Evolutionary conservation across 257 asterid genomes (phyloP), one percentile per base, ranked within the genome.

Genomic region (Nicotiana sylvestris): DNA sequence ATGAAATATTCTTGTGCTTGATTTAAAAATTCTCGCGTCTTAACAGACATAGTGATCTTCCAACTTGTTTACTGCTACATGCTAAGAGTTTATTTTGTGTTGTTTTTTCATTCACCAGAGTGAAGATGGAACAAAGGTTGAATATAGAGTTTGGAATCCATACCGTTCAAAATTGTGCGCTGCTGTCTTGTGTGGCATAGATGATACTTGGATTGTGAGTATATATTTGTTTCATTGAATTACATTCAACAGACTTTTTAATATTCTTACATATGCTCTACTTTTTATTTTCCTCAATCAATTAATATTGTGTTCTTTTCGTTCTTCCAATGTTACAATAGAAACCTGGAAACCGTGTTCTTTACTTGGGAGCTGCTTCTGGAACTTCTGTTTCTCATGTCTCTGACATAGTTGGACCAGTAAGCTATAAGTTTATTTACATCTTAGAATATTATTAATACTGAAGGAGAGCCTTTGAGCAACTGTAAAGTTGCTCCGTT

Each of bases 101-200:
- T 69, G 15, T 5, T 32, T 80, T 58, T 7, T 11, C 12, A 43
- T 43, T 57, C 3, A 9, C 53, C 68, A 96, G 98, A 96, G 88
- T 55, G 99, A 92, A 77, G 99, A 94, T 85, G 95, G 94, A 32
- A 87, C 97, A 0, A 96, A 94, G 86, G 85, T 85, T 5, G 99
- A 96, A 49, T 96, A 96, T 90, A 89, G 98, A 83, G 97, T 96
- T 2, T 96, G 99, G 99, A 96, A 96, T 77, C 99, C 98, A 11
- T 96, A 94, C 89, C 95, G 99, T 21, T 96, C 98, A 0, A 96
- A 96, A 89, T 86, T 96, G 84, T 98, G 98, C 49, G 99, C 99
- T 81, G 97, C 96, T 6, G 87, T 93, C 98, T 96, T 61, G 98
- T 43, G 98, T 49, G 98, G 99, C 30, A 95, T 94, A 46, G 99